Evolutionary conservation across 2,329 filamentous ascomycete genomes (phyloP).

Genomic region (Scolecobasidium constrictum): DNA sequence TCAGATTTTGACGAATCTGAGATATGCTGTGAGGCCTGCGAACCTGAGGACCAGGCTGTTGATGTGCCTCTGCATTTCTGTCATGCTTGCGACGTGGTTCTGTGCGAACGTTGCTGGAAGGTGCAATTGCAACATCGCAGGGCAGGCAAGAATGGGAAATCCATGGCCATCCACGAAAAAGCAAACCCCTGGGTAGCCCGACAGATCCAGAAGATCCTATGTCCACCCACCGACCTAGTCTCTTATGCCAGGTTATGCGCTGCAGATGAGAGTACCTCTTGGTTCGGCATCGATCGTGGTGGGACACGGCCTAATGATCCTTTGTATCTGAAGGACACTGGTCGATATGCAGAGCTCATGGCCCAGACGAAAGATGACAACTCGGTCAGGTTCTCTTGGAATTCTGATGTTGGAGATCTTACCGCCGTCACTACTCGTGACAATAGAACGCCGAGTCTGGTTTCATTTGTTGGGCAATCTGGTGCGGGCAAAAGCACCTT

Average conservation of each 20-base stretch:
- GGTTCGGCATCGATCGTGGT: constrained; percentile 2
- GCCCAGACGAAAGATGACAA: constrained; percentile 11
- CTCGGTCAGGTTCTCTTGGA: not conserved
- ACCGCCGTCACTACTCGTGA: constrained; percentile 11
- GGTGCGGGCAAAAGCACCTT: constrained; percentile 40
- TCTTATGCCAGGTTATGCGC: not conserved
- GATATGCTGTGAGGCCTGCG: not conserved
- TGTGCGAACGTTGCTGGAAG: not conserved
- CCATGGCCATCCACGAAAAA: not conserved
- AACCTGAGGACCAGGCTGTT: not conserved
- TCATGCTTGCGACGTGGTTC: not conserved
- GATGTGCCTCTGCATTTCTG: not conserved
- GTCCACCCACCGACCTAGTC: not conserved
- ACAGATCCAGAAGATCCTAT: not conserved
- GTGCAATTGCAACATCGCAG: not conserved
- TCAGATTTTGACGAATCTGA: not conserved
- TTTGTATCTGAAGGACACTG: constrained; percentile 28
- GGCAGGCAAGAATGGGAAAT: not conserved
- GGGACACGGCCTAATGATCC: constrained; percentile 1
- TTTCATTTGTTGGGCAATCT: constrained; percentile 35
- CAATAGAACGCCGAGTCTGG: constrained; percentile 25
- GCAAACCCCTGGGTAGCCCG: not conserved
- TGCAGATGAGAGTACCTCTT: not conserved
- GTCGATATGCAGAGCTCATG: constrained; percentile 32
- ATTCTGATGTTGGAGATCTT: not conserved